Conservation (phyloP, 805 yeast genomes). For the Kurtzmaniella cleridarum region DNA sequence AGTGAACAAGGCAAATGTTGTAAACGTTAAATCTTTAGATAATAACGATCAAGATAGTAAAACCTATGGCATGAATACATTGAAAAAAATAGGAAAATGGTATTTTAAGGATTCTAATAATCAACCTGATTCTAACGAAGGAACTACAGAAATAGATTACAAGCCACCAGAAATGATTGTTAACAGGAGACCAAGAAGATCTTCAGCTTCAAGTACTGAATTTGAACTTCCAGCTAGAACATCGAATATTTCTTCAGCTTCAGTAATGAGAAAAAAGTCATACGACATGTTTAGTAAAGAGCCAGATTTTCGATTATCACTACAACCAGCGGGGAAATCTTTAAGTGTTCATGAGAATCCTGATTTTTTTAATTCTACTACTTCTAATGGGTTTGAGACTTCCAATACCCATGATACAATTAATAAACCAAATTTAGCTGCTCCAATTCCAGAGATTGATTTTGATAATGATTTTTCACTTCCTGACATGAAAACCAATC, state of each 20-base stretch:
- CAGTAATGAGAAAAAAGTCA: neutral
- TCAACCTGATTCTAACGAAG: conserved; percentile 2
- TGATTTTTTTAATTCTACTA: too few relatives aligned
- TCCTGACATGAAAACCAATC: too few relatives aligned
- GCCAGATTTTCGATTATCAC: too few relatives aligned
- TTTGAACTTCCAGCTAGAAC: neutral
- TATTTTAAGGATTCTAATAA: conserved; percentile 45
- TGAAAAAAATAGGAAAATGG: conserved; percentile 65
- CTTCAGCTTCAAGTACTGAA: conserved; percentile 1
- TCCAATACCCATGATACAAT: too few relatives aligned
- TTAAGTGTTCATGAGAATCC: too few relatives aligned
- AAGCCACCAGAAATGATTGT: conserved; percentile 67
- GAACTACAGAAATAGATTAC: conserved; percentile 13
- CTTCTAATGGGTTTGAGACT: too few relatives aligned
- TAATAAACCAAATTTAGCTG: too few relatives aligned
- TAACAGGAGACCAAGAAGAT: conserved; percentile 40
- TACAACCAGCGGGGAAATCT: too few relatives aligned
- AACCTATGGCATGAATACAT: conserved; percentile 26
- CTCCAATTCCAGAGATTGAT: too few relatives aligned
- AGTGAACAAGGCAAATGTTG: conserved; percentile 7
- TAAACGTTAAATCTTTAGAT: neutral
- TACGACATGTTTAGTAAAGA: conserved; percentile 3
- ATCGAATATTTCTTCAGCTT: neutral
- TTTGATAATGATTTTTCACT: too few relatives aligned
- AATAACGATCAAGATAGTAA: conserved; percentile 6